Evolutionary conservation across 1,139 yeast species (phyloP), one percentile per base, ranked within the genome.

Genomic region (Kodamaea sp.): DNA sequence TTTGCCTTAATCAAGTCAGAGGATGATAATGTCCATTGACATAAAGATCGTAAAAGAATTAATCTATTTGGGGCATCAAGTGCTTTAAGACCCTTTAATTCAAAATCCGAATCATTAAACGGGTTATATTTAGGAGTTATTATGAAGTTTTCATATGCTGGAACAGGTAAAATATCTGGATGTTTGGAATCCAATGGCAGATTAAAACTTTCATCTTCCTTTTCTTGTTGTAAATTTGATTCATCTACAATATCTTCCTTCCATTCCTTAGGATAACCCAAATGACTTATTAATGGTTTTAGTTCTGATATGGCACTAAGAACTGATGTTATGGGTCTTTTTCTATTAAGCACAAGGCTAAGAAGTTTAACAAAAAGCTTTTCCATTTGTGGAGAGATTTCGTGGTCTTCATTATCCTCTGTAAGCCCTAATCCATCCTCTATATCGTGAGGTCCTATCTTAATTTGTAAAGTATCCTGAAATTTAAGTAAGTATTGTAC

Each of bases 361-460:
- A 71, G 51, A 10, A 75, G 52, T 29, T 58, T 57, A 28, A 60
- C 55, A 44, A 71, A 69, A 5, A 75, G 50, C 6, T 38, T 36
- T 11, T 65, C 57, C 73, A 73, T 70, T 22, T 51, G 39, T 1
- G 58, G 58, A n/a, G 70, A 56, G 7, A 65, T 58, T 29, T 37
- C 44, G 6, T 35, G 24, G 10, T 30, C 37, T 4, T 29, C 31
- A 5, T 28, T 42, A 5, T 30, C 32, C 2, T 9, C 26, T 15
- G 11, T n/a, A 29, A 76, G 53, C 24, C 73, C 63, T 31, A 77
- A 55, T 1, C 81, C 82, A 20, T 58, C 54, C 48, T 77, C 81
- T 27, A 78, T 60, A 47, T 73, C 78, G 43, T 69, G 73, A 8
- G 81, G 79, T 0, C 71, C 67, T 8, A 74, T 42, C 8, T 55